Base-by-base conservation (phyloP, 163 green algal genomes). In the Scenedesmus sp. region DNA sequence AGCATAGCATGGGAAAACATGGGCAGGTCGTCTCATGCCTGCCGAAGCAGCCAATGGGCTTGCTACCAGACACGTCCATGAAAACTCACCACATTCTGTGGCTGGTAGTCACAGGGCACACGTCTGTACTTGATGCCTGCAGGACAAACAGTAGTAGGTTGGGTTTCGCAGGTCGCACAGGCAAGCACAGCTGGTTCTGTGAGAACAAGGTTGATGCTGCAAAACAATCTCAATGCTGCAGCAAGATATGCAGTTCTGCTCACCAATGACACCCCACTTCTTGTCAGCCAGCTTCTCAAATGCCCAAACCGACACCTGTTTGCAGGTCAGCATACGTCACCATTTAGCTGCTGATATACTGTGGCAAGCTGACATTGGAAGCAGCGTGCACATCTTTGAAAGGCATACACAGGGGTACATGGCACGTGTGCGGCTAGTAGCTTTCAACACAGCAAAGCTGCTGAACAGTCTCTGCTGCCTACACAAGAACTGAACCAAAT, bases 221-320 rank as follows among this genome's bases (percentile, higher is more conserved):
- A 20, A 81, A 9, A 52, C 18, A 54, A 46, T 2, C 34, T 46
- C 70, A 54, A 12, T 77, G 16, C 15, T 18, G n/a, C 26, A 56
- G 26, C n/a, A 9, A 18, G 26, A 46, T 6, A 16, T 46, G 6
- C n/a, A 5, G 3, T 56, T 55, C 4, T 46, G 56, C 88, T 83
- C 62, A 92, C 94, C 94, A 26, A 97, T 95, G 7, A 97, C 87
- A 60, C 96, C 96, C 90, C 92, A 94, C 84, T 95, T 95, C 66
- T 92, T 82, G 57, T 95, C 91, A 2, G 95, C 95, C 6, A 97
- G 91, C 92, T 96, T 92, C 85, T 86, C 89, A 88, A 64, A 93
- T 1, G 90, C 90, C 90, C 90, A 93, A 9, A 90, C 85, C 0
- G 85, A 90, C 66, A 90, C 66, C 16, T 90, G 52, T 9, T 20